Base-by-base conservation (phyloP, 2,329 filamentous ascomycete species). In the Aureobasidium sp. region DNA sequence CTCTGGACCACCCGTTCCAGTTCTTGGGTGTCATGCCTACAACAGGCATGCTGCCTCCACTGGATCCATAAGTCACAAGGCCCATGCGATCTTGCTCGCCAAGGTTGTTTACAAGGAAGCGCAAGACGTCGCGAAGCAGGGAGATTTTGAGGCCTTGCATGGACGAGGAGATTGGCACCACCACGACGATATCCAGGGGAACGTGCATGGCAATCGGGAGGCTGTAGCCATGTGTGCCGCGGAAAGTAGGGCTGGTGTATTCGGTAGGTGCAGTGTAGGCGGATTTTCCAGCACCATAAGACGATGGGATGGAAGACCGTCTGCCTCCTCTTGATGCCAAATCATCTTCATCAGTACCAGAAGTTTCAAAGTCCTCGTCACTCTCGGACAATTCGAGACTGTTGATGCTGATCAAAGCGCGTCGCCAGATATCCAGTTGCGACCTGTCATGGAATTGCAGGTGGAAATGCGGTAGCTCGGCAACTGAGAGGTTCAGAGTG, bases 91-190 rank as follows among this genome's bases (percentile, higher is more conserved):
- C 94, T 60, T 91, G 85, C 68, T 97, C 91, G 36, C 94, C 94
- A 0, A 99, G 84, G 52, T 86, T 93, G 67, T 88, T 84, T 2
- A 99, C 90, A 74, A 99, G 87, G 73, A 97, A 99, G 63, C 89
- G 90, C 39, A 99, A 81, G 0, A 93, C 89, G 74, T 99, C 94
- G 45, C 91, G 87, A 15, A 99, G 85, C 1, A 99, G 81, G 65
- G 93, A 96, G 71, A 97, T 97, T 78, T 99, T 99, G 64, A 99
- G 84, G n/a, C 94, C 94, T 75, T 97, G 94, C 93, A 97, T 99
- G 0, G 94, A 97, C 0, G 93, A 96, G 0, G 94, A 97, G 6
- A 99, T 91, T 0, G 94, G 94, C 37, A 99, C 92, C 25, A 99
- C 94, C 0, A 97, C 91, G 0, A 99, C 93, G 34, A 99, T 87